phyloP scores from a whole-genome alignment of 176 grass and related monocot species.

The Carex pumila region DNA sequence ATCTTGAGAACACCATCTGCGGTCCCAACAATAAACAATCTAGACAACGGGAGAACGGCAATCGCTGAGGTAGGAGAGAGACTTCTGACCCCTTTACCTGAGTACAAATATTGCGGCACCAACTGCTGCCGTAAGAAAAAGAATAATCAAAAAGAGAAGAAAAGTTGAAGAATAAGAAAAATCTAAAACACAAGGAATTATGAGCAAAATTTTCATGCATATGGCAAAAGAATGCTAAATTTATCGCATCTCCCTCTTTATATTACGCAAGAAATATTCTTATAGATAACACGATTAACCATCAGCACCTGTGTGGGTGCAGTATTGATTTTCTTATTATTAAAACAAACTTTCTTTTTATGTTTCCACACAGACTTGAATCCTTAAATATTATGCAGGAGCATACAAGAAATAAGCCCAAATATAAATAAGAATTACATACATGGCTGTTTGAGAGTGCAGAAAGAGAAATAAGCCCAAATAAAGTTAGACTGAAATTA shows the following conservation, averaged over 20 bases:
- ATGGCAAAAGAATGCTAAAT: not conserved
- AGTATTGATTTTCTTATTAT: too few species aligned
- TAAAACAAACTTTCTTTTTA: too few species aligned
- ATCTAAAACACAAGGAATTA: not conserved
- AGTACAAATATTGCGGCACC: constrained; percentile 63
- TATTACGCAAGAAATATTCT: not conserved
- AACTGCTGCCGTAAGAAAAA: constrained; percentile 42
- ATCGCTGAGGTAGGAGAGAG: constrained; percentile 70
- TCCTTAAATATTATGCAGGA: not conserved
- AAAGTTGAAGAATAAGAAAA: not conserved
- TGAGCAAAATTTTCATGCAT: not conserved
- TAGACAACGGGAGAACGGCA: constrained; percentile 73
- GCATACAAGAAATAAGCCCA: not conserved
- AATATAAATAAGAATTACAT: constrained; percentile 20
- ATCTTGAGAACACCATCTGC: constrained; percentile 93
- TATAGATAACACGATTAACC: not conserved
- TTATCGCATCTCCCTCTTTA: not conserved
- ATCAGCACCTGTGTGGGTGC: not conserved
- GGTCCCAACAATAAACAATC: constrained; percentile 88
- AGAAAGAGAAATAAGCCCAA: constrained; percentile 44
- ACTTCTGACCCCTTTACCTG: constrained; percentile 62
- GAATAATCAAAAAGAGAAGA: not conserved
- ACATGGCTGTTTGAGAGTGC: constrained; percentile 49
- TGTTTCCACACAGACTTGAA: not conserved
- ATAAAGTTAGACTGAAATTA: not conserved